A percentile compares a stretch with the other conserved stretches of the same genome.
Conservation (phyloP, 805 yeast species). For the Sugiyamaella lignohabitans region DNA sequence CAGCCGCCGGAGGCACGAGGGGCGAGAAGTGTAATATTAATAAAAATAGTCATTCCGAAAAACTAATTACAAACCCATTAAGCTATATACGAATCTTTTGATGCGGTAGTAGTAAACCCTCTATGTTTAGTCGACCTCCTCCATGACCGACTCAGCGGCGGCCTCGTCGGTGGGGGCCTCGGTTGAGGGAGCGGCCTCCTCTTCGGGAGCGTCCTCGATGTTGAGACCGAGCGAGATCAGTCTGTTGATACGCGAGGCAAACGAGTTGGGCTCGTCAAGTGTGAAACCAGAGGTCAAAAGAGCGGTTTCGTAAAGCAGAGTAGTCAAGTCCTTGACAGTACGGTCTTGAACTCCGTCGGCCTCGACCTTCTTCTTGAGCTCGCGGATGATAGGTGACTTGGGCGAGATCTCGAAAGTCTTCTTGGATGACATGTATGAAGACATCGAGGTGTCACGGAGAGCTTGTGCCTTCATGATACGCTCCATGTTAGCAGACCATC, state of each 20-base stretch:
- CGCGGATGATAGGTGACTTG: constrained; percentile 89
- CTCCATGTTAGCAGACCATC: constrained; percentile 99
- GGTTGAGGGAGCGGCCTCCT: constrained; percentile 39
- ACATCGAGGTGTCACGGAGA: constrained; percentile 96
- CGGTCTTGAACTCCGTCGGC: constrained; percentile 97
- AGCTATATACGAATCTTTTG: not conserved
- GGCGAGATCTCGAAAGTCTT: constrained; percentile 99
- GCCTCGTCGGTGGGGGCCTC: constrained; percentile 56
- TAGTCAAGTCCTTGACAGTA: constrained; percentile 96
- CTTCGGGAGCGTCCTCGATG: constrained; percentile 83
- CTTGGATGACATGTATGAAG: constrained; percentile 99
- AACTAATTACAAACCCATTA: constrained; percentile 1
- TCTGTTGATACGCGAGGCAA: constrained; percentile 97
- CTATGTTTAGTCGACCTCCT: constrained; percentile 81
- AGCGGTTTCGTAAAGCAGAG: constrained; percentile 95
- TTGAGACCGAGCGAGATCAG: constrained; percentile 95
- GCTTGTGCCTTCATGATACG: constrained; percentile 99
- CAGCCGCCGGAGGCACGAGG: not conserved
- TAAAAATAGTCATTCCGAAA: not conserved
- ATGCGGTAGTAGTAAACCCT: no score
- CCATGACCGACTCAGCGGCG: constrained; percentile 93
- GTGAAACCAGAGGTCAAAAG: constrained; percentile 98
- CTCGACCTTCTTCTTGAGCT: constrained; percentile 93
- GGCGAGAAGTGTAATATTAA: no score
- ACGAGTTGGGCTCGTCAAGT: constrained; percentile 95